Base-by-base conservation (phyloP, 805 yeast genomes). In the Sugiyamaella boreocaroliniensis region DNA sequence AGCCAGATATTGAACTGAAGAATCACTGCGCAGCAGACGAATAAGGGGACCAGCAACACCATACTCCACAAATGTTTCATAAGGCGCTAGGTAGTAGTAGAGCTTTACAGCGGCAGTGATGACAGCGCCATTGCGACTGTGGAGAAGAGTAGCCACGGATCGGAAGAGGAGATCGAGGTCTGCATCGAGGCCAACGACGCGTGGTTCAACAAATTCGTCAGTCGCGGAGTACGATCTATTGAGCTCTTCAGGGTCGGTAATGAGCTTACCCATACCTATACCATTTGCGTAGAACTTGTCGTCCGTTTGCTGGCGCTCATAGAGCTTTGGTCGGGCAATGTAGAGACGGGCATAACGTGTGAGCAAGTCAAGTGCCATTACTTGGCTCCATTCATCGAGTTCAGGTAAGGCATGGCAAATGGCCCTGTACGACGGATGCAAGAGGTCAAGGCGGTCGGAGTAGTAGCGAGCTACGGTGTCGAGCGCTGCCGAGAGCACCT, bases 361-460 rank as follows among this genome's bases (percentile, higher is more conserved):
- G 48, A 90, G 70, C 4, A 86, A 59, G 47, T 86, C 86, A 18
- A 88, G 69, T 14, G 82, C 66, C 10, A 72, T 63, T 0, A 76
- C 66, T 61, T 86, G 89, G 8, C 88, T 70, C 85, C 89, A 87
- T 50, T 83, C 84, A 54, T 89, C 95, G 51, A 92, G 72, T 1
- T 76, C 72, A 0, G 62, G 58, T 12, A 73, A 26, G 74, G 67
- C 1, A 70, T 62, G 52, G 54, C 88, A 81, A 48, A 77, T 76
- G 18, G 81, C 75, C 29, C 86, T 76, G 64, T 76, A 86, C 59
- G 82, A 80, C 2, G 84, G 80, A 64, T 93, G 98, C 1, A 92
- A 67, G 34, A 86, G 66, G 2, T 79, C 85, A 66, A 85, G 76
- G 43, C 77, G 74, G 32, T 79, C 77, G 0, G 82, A 79, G 50